These are phyloP conservation scores for Colletotrichum sp. DNA, from an alignment of 2,329 filamentous ascomycete genomes.

Conservation along the genomic window DNA sequence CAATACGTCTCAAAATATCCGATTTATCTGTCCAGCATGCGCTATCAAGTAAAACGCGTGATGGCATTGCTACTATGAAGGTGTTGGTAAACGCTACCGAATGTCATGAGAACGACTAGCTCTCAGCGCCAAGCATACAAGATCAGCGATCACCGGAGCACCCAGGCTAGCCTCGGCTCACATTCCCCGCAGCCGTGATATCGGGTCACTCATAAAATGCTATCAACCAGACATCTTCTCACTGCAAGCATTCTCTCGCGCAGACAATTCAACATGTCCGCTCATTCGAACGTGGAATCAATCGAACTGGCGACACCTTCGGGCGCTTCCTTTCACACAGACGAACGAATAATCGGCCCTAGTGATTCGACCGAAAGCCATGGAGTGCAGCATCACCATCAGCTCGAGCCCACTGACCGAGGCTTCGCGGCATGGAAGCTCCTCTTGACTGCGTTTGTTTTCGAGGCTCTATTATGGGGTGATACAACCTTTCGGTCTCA, in stretches of 20 bases:
- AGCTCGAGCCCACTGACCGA: conserved; percentile 26
- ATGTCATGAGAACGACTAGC: background rate
- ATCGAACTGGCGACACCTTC: background rate
- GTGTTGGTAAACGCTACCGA: background rate
- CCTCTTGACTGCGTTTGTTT: conserved; percentile 28
- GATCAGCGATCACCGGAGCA: background rate
- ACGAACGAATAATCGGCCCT: background rate
- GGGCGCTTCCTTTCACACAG: background rate
- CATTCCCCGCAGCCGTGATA: background rate
- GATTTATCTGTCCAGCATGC: background rate
- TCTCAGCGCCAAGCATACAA: background rate
- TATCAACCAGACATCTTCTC: background rate
- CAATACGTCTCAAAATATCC: background rate
- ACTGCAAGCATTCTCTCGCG: background rate
- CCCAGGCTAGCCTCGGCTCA: background rate
- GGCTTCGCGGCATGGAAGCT: conserved; percentile 29
- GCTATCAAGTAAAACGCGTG: background rate
- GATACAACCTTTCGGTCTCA: background rate
- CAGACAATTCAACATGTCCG: background rate
- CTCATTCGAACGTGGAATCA: background rate
- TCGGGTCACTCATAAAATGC: background rate
- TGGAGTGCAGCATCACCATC: background rate
- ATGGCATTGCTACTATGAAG: no score
- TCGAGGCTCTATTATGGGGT: conserved; percentile 31
- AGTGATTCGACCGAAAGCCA: background rate